Base-by-base conservation (phyloP, 2,329 filamentous ascomycete species). In the Thelonectria discophora region DNA sequence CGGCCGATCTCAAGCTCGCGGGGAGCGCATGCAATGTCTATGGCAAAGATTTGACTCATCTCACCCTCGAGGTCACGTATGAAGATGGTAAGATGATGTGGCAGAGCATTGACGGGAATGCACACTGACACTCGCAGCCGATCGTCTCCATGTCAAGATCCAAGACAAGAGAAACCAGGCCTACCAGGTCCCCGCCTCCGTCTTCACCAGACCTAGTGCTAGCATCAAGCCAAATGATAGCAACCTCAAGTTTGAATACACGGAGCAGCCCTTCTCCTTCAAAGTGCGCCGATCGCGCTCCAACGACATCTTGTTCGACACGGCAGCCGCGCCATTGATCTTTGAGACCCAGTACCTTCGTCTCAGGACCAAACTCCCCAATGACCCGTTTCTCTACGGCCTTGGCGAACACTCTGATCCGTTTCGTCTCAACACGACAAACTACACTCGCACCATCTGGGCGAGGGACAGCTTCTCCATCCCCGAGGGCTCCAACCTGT, bases 311-410 rank as follows among this genome's bases (percentile, higher is more conserved):
- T 76, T 94, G 3, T 93, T 94, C 45, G 88, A 94, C 69, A 91
- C 90, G 0, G 86, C 87, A 1, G 88, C 83, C 1, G 84, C 85
- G 4, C 80, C 82, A 9, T 78, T 95, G 11, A 80, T 95, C 45
- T 95, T 93, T 69, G 89, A 95, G 77, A 87, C 86, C 11, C 91
- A 95, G 75, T 95, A 93, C 70, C 76, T 95, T 21, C 86, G 88
- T 18, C 80, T 94, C 60, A 84, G 90, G 45, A 94, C 91, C 2
- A 85, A 81, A 62, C 80, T 95, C 11, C 91, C 92, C 0, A 75
- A 85, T 1, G 80, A 87, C 55, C 90, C 91, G 0, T 86, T 90
- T 69, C 78, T 95, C 6, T 95, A 95, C 72, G 92, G 92, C 0
- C 82, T 94, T 2, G 92, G 92, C 37, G 91, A 94, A 76, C 90